These are phyloP conservation scores for Phialophora expanda DNA, from an alignment of 2,329 filamentous ascomycete genomes.

Conservation along the genomic window DNA sequence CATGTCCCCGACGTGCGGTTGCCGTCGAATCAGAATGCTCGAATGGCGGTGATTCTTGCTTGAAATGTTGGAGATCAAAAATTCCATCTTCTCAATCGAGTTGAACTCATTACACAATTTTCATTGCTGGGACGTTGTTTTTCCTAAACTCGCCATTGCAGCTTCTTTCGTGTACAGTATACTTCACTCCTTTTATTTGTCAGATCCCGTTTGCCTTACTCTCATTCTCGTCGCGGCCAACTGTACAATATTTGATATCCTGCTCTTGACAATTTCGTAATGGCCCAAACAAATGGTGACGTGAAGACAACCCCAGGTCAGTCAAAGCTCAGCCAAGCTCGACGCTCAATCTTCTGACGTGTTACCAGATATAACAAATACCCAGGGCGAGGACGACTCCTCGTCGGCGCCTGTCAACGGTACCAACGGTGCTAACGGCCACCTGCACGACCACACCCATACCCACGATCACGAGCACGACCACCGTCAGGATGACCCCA, in stretches of 20 bases:
- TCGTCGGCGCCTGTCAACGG: conserved; percentile 29
- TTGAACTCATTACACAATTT: conserved; percentile 13
- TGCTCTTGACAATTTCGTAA: conserved; percentile 28
- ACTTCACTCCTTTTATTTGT: conserved; percentile 32
- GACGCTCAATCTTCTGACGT: conserved; percentile 12
- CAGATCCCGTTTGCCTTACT: conserved; percentile 18
- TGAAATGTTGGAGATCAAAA: conserved; percentile 18
- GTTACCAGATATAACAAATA: conserved; percentile 27
- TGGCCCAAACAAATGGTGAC: conserved; percentile 39
- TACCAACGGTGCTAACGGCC: conserved; percentile 33
- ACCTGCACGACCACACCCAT: conserved; percentile 22
- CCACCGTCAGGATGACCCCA: conserved; percentile 35
- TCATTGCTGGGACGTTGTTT: conserved; percentile 29
- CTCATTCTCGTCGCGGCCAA: conserved; percentile 15
- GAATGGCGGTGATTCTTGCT: conserved; percentile 14
- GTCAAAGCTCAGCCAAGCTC: conserved; percentile 6
- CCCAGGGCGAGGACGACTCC: conserved; percentile 18
- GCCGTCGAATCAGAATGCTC: conserved; percentile 14
- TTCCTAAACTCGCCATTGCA: conserved; percentile 7
- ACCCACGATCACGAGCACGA: conserved; percentile 35
- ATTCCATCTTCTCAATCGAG: conserved; percentile 10
- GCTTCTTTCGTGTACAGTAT: conserved; percentile 35
- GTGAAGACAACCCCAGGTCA: conserved; percentile 37
- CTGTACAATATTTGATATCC: conserved; percentile 36
- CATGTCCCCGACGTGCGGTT: conserved; percentile 8